Evolutionary conservation across 176 grass and related monocot genomes (phyloP).

Genomic region (Rhipidocladum racemiflorum): DNA sequence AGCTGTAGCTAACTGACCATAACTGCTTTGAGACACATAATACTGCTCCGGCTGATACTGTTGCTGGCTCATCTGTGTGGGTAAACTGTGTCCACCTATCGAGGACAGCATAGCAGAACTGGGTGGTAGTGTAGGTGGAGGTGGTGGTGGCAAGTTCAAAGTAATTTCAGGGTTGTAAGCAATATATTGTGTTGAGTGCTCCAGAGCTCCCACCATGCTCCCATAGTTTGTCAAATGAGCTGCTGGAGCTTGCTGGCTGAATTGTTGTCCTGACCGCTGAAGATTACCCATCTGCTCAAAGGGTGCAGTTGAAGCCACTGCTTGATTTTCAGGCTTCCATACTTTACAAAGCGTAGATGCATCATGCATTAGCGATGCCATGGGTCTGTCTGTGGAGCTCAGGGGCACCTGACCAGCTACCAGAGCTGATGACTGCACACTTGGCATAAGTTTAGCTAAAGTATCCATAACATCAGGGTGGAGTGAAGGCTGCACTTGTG

Average conservation of each 20-base stretch:
- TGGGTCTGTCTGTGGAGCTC: slow-evolving; percentile 7
- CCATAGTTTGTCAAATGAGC: slow-evolving; percentile 45
- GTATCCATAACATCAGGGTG: slow-evolving; percentile 76
- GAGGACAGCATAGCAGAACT: slow-evolving; percentile 31
- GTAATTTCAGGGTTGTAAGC: slow-evolving; percentile 46
- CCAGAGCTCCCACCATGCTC: slow-evolving; percentile 32
- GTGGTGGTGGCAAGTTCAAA: slow-evolving; percentile 47
- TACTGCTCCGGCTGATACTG: slow-evolving; percentile 55
- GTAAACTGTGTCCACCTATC: slow-evolving; percentile 36
- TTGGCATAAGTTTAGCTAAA: slow-evolving; percentile 75
- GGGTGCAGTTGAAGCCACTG: slow-evolving; percentile 11
- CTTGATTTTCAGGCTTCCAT: slow-evolving; percentile 43
- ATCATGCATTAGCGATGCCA: slow-evolving; percentile 34
- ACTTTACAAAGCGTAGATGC: slow-evolving; percentile 25
- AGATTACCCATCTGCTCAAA: slow-evolving; percentile 38
- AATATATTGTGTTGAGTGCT: slow-evolving; percentile 36
- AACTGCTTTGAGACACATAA: slow-evolving; percentile 42
- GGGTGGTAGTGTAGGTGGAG: slow-evolving; percentile 14
- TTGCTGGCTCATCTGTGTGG: slow-evolving; percentile 50
- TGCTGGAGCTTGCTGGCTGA: slow-evolving; percentile 36
- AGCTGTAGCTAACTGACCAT: slow-evolving; percentile 20
- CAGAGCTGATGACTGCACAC: slow-evolving; percentile 34
- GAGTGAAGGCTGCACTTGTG: slow-evolving; percentile 53
- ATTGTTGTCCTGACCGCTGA: slow-evolving; percentile 46
- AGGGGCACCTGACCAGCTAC: slow-evolving; percentile 43